Conservation (phyloP, 2,329 filamentous ascomycete genomes). For the Alternaria atra region DNA sequence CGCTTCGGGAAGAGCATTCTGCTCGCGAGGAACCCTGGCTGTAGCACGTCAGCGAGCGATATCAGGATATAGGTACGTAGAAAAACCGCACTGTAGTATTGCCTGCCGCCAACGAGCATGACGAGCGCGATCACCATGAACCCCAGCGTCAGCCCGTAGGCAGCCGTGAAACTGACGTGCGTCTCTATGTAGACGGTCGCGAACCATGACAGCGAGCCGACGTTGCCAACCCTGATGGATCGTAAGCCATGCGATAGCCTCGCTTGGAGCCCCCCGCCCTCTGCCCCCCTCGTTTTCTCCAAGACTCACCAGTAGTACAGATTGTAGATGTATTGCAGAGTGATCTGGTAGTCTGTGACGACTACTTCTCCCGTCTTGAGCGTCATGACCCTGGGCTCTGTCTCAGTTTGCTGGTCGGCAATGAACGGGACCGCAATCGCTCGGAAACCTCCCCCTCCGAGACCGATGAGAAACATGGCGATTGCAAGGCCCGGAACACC, state of each 20-base stretch:
- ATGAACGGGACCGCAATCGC: constrained; percentile 41
- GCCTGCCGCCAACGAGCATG: constrained; percentile 55
- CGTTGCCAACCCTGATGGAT: constrained; percentile 70
- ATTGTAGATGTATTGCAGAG: constrained; percentile 45
- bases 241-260: too few relatives aligned
- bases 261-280: too few relatives aligned
- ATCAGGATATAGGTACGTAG: too few relatives aligned
- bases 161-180: constrained; percentile 73
- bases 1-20: constrained; percentile 13
- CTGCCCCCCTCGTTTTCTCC: too few relatives aligned
- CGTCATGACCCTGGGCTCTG: constrained; percentile 28
- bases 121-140: constrained; percentile 70
- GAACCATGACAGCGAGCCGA: constrained; percentile 68
- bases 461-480: constrained; percentile 44
- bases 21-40: neutral
- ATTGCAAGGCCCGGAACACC: constrained; percentile 31
- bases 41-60: neutral
- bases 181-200: constrained; percentile 74
- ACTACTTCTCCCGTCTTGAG: constrained; percentile 32
- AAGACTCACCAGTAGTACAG: constrained; percentile 45
- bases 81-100: constrained; percentile 23
- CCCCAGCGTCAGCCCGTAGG: constrained; percentile 67
- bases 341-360: constrained; percentile 32
- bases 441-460: constrained; percentile 44
- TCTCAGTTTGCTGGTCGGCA: neutral